phyloP scores from a whole-genome alignment of 352 stramenopile species.

The Lagenidium sp. region DNA sequence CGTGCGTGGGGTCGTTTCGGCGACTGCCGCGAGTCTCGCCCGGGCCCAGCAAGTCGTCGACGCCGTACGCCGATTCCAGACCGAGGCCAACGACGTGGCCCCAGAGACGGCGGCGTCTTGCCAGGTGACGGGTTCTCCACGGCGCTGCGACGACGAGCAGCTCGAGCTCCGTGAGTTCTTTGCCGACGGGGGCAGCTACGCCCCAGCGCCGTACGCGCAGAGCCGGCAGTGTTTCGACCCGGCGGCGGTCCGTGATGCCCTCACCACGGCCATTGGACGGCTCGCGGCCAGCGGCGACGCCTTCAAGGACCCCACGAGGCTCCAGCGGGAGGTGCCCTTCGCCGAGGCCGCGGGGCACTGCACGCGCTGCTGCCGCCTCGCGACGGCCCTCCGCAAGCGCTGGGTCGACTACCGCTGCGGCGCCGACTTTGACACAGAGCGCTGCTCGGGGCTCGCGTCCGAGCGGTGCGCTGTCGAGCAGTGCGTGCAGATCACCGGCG shows the following conservation, averaged over 20 bases:
- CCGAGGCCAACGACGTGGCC: background rate
- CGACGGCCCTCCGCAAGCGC: constrained; percentile 6
- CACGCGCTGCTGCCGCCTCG: constrained; percentile 19
- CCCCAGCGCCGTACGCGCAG: background rate
- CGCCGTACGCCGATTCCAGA: background rate
- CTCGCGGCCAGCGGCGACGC: background rate
- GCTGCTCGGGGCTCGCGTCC: background rate
- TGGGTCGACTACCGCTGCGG: constrained; percentile 8
- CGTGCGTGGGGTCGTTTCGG: no score
- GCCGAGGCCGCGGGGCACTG: constrained; percentile 15
- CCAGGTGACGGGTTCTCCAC: constrained; percentile 19
- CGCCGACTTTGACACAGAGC: background rate
- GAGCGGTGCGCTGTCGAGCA: constrained; percentile 7
- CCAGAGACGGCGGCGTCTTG: background rate
- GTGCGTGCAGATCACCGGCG: constrained; percentile 4
- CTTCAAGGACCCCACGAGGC: background rate
- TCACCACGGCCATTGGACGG: background rate
- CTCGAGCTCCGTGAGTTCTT: constrained; percentile 23
- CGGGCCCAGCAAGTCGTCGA: background rate
- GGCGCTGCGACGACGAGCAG: constrained; percentile 16
- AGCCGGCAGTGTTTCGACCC: background rate
- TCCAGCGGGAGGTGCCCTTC: background rate
- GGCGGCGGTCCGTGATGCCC: background rate
- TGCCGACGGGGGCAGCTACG: constrained; percentile 6
- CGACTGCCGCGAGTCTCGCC: background rate